phyloP scores from a whole-genome alignment of 1,139 yeast species.

The Magnusiomyces fungicola region DNA sequence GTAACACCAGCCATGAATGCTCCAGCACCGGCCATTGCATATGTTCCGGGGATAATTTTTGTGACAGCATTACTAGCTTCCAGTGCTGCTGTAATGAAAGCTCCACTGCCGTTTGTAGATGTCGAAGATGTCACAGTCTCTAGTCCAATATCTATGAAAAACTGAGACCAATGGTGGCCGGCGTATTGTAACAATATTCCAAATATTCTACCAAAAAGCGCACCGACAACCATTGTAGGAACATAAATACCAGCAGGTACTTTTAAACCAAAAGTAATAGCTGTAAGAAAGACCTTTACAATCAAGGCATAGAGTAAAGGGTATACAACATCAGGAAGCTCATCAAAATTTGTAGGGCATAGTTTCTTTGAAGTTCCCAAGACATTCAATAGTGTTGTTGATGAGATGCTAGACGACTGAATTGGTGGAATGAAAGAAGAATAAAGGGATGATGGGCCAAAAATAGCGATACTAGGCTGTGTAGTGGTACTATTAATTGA shows the following conservation, averaged over 20 bases:
- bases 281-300: conserved; percentile 43
- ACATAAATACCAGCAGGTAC: conserved; percentile 63
- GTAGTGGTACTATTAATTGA: background rate
- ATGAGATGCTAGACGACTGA: no score
- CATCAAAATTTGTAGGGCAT: conserved; percentile 37
- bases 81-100: background rate
- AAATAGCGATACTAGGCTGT: no score
- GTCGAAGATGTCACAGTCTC: no score
- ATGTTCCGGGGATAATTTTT: conserved; percentile 45
- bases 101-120: conserved; percentile 16
- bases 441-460: background rate
- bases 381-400: conserved; percentile 5
- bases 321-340: conserved; percentile 34
- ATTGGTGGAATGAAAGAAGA: no score
- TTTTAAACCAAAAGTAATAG: conserved; percentile 53
- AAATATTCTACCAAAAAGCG: conserved; percentile 51
- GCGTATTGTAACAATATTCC: conserved; percentile 44
- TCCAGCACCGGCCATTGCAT: conserved; percentile 61
- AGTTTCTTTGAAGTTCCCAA: conserved; percentile 21
- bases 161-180: conserved; percentile 17
- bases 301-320: conserved; percentile 40
- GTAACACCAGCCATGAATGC: conserved; percentile 66
- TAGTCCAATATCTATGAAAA: conserved; percentile 7
- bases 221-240: conserved; percentile 65
- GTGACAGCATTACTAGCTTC: no score